Conservation (phyloP, 2,329 filamentous ascomycete species). For the Fusarium ambrosium region DNA sequence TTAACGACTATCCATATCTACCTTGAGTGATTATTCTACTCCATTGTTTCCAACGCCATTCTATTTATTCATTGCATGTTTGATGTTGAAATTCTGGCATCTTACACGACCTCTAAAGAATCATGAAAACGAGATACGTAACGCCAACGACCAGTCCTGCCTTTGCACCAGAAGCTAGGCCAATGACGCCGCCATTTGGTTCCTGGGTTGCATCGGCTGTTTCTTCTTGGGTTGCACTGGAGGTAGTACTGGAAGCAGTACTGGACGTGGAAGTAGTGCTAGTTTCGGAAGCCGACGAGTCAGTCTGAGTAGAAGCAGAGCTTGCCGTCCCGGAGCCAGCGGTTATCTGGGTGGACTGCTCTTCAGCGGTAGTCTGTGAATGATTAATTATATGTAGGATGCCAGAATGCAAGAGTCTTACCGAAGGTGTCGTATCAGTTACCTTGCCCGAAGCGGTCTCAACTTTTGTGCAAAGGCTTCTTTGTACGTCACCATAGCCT, state of each 20-base stretch:
- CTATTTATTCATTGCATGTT: neutral
- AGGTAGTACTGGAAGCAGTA: neutral
- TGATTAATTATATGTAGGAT: neutral
- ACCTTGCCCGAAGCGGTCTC: neutral
- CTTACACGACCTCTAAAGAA: neutral
- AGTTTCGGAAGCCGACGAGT: neutral
- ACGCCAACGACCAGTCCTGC: neutral
- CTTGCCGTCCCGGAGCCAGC: too few relatives aligned
- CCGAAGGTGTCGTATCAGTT: neutral
- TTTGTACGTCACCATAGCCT: neutral
- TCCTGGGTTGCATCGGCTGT: neutral
- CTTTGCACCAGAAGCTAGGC: neutral
- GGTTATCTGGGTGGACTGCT: neutral
- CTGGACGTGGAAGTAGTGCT: neutral
- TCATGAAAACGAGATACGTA: neutral
- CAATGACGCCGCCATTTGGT: neutral
- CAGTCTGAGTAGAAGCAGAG: neutral
- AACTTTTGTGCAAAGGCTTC: slow-evolving; percentile 5
- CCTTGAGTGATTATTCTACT: neutral
- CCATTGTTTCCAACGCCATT: neutral
- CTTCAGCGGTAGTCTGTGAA: neutral
- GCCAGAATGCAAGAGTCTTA: neutral
- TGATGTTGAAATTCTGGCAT: too few relatives aligned
- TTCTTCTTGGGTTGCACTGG: neutral
- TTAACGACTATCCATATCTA: neutral